Base-by-base conservation (phyloP, 768 basidiomycete species). In the Asterophora parasitica region DNA sequence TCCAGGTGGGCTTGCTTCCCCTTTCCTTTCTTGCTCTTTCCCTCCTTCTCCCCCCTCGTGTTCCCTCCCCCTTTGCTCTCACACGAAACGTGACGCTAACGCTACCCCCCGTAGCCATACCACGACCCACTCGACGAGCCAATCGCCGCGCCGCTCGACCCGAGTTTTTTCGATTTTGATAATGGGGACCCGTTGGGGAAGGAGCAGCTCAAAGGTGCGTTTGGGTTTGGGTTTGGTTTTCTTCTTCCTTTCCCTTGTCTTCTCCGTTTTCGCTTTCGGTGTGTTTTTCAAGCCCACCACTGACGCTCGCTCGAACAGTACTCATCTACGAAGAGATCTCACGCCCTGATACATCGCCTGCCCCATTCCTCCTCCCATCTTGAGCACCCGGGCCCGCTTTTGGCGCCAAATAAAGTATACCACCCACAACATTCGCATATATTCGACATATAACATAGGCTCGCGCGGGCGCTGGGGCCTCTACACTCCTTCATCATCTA, bases 71-170 rank as follows among this genome's bases (percentile, higher is more conserved):
- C 23, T 13, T 44, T n/a, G 4, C 28, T 4, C 28, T n/a, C n/a
- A n/a, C n/a, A n/a, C n/a, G n/a, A n/a, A n/a, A n/a, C n/a, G n/a
- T n/a, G 37, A 39, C 17, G 39, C 44, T 31, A 26, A 36, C 30
- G 16, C 23, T 6, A 7, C 37, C n/a, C 44, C 44, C 12, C 20
- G 11, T 52, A 88, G 87, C 82, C 89, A 0, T 92, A 93, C 57
- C 92, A 94, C 53, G 93, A 95, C 59, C 80, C 86, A 5, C 79
- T 81, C 10, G 93, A 97, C 61, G 93, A 96, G 61, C 93, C 94
- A 0, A 77, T 79, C 1, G 92, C 93, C 1, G 73, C 79, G 53
- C 78, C 80, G 1, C 71, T 89, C 27, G 82, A 88, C 44, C 82
- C 89, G 0, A 78, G 78, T 1, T 91, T 90, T 66, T 92, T 92